A percentile compares a stretch with the other conserved stretches of the same genome.
These are phyloP conservation scores for Microsporum audouinii DNA, from an alignment of 2,329 filamentous ascomycete species.

Conservation along the genomic window DNA sequence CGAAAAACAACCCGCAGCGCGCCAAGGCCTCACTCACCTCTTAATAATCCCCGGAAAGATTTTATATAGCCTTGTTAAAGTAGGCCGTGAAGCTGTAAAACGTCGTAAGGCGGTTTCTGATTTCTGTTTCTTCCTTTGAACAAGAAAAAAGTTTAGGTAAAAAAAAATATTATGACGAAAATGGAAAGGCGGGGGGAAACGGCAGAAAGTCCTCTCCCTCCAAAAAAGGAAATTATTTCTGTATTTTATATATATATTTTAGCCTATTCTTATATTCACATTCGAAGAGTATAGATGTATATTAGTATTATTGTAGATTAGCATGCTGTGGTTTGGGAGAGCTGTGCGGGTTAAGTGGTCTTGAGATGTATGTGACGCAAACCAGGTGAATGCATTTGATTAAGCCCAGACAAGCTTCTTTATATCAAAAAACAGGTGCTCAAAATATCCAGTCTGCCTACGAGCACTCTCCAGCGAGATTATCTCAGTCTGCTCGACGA, in stretches of 20 bases:
- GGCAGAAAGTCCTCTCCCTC: slow-evolving; percentile 6
- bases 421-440: slow-evolving; percentile 76
- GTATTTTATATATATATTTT: neutral
- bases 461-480: slow-evolving; percentile 76
- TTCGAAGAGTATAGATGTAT: neutral
- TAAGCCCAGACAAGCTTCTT: slow-evolving; percentile 85
- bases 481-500: slow-evolving; percentile 54
- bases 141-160: neutral
- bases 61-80: too few relatives aligned
- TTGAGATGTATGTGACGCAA: neutral
- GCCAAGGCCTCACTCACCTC: neutral
- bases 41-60: neutral
- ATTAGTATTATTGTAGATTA: neutral
- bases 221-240: neutral
- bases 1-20: neutral
- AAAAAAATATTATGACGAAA: neutral
- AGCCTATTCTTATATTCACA: neutral
- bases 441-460: slow-evolving; percentile 73
- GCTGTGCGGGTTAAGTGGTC: neutral
- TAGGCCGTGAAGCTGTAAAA: too few relatives aligned
- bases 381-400: slow-evolving; percentile 7
- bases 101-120: too few relatives aligned
- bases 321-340: neutral
- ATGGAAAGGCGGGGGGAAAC: slow-evolving; percentile 5
- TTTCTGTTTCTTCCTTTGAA: too few relatives aligned